Conservation (phyloP, 2,329 filamentous ascomycete genomes). For the Sporothrix phasma region DNA sequence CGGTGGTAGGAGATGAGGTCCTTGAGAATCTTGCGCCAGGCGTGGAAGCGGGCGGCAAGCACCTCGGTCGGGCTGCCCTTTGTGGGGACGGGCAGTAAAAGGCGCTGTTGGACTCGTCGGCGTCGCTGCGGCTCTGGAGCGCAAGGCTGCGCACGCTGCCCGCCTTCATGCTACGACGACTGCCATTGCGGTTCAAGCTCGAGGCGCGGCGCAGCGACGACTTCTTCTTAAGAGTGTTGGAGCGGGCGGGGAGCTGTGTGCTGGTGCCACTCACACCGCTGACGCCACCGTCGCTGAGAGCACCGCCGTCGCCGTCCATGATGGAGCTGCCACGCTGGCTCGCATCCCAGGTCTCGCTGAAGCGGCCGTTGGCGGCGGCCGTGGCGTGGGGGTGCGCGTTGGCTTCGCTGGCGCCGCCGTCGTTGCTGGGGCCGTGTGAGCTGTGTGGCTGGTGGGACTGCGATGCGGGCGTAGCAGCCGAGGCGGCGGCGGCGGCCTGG, state of each 20-base stretch:
- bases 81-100: slow-evolving; percentile 83
- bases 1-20: slow-evolving; percentile 90
- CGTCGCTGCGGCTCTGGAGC: slow-evolving; percentile 57
- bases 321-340: slow-evolving; percentile 57
- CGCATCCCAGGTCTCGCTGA: slow-evolving; percentile 63
- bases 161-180: slow-evolving; percentile 70
- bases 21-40: slow-evolving; percentile 91
- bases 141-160: slow-evolving; percentile 78
- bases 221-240: slow-evolving; percentile 83
- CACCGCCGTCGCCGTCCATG: slow-evolving; percentile 37
- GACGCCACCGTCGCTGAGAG: slow-evolving; percentile 34
- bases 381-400: not conserved
- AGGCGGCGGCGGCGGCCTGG: no score
- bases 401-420: slow-evolving; percentile 7
- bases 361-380: slow-evolving; percentile 34
- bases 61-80: slow-evolving; percentile 79
- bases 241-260: slow-evolving; percentile 33
- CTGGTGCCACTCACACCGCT: slow-evolving; percentile 21
- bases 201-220: slow-evolving; percentile 61
- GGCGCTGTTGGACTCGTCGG: slow-evolving; percentile 66
- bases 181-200: slow-evolving; percentile 70
- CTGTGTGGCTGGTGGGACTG: slow-evolving; percentile 24
- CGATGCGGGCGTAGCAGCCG: slow-evolving; percentile 16
- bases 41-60: slow-evolving; percentile 81
- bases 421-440: slow-evolving; percentile 16